Conservation (phyloP, 2,329 filamentous ascomycete species). For the Helotiales sp. region DNA sequence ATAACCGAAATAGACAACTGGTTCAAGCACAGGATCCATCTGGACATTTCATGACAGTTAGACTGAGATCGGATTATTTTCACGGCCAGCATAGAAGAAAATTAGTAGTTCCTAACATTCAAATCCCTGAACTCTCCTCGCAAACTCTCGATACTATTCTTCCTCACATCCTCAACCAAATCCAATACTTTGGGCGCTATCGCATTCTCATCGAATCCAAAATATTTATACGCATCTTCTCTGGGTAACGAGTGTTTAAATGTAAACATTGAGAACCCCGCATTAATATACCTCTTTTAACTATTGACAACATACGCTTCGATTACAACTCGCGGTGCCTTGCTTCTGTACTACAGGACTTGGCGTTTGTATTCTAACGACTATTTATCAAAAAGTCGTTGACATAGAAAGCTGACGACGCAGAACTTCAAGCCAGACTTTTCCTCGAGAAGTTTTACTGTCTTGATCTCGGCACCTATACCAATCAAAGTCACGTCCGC, state of each 20-base stretch:
- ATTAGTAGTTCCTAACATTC: background rate
- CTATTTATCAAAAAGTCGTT: conserved; percentile 51
- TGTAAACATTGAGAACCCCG: conserved; percentile 56
- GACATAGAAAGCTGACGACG: conserved; percentile 53
- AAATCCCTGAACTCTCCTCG: conserved; percentile 1
- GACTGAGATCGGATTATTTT: no score
- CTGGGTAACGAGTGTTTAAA: conserved; percentile 63
- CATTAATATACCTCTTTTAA: conserved; percentile 66
- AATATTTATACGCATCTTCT: conserved; percentile 58
- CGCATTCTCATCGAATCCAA: conserved; percentile 55
- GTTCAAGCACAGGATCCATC: no score
- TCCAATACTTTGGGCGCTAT: conserved; percentile 43
- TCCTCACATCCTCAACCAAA: conserved; percentile 9
- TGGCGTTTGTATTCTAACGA: conserved; percentile 51
- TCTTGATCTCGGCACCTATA: conserved; percentile 49
- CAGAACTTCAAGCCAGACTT: conserved; percentile 47
- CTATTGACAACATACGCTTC: conserved; percentile 63
- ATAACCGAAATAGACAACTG: no score
- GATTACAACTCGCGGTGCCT: conserved; percentile 59
- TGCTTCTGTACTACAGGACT: conserved; percentile 49
- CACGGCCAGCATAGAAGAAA: background rate
- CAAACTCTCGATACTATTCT: conserved; percentile 5
- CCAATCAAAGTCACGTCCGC: conserved; percentile 53
- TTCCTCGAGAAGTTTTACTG: conserved; percentile 46
- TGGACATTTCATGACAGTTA: no score